Base-by-base conservation (phyloP, 2,329 filamentous ascomycete species). In the Orbilia brochopaga region DNA sequence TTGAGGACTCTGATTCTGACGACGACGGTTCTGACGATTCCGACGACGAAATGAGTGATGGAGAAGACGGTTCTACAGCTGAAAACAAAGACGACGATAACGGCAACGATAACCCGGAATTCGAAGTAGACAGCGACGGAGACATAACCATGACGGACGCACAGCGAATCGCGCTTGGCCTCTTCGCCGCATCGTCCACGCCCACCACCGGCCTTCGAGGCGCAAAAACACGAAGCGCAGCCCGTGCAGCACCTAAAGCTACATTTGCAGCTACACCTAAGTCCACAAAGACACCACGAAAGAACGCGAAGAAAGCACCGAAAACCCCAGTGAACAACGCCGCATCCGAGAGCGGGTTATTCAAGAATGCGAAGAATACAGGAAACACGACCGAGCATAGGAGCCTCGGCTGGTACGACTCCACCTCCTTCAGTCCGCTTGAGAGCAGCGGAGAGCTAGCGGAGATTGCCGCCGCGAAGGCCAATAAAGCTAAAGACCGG, bases 391-490 rank as follows among this genome's bases (percentile, higher is more conserved):
- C 53, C 1, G 23, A 21, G 46, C 66, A 64, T 52, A 53, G 66
- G 11, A 55, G 7, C 2, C 48, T 52, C 19, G 60, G 46, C 3
- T 70, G 66, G 66, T 70, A 70, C 44, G 54, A 70, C 59, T 70
- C 66, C 13, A 64, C 37, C 2, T 64, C 59, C 24, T 70, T 70
- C 17, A 70, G 66, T 46, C 54, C 66, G 0, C 51, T 70, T 27
- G 48, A 64, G 19, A 52, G 58, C 17, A 53, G 44, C 21, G 46
- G 44, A 3, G 58, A 62, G 51, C 37, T 40, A n/a, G 27, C 21
- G 0, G 30, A 69, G 19, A 48, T 64, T 27, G 65, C 57, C 13
- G 56, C 44, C 10, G 55, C 35, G 23, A 60, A 59, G 8, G 37
- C 37, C 17, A 51, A 17, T 7, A 10, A 51, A 51, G 19, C n/a